Base-by-base conservation (phyloP, 768 basidiomycete genomes). In the Psilocybe sp. region DNA sequence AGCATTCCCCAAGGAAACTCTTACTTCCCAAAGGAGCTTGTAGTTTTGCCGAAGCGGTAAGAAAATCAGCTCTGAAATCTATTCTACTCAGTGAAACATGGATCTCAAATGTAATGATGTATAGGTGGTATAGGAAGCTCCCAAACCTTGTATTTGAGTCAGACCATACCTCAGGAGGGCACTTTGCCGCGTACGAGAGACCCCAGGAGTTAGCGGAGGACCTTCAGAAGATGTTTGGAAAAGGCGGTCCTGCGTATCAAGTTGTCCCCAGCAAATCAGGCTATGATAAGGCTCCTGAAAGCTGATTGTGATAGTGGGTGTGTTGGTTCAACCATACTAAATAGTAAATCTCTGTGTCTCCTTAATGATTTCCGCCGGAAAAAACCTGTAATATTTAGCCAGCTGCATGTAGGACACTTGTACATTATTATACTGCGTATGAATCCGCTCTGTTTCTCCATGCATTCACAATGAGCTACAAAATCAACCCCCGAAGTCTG, bases 161-260 rank as follows among this genome's bases (percentile, higher is more conserved):
- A 4, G 65, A 71, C 8, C 82, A 84, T 44, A 64, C 65, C 1
- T 59, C 58, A 5, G 82, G 83, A 6, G 82, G 83, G 1, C 83
- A 84, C 60, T 84, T 85, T 58, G 77, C 80, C 8, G 72, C 81
- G 0, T 59, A 74, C 51, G 82, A 84, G 54, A 62, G 55, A 38
- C 81, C 83, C 0, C 65, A 73, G 5, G 61, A 63, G 2, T 66
- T 85, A 13, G 81, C 68, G 0, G 67, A 55, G 1, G 82, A 82
- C 55, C 40, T 85, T 43, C 64, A 75, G 31, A 73, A 67, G 56
- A 83, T 84, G 80, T 84, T 82, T 60, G 75, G 74, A 35, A 75
- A 68, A 50, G 74, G 69, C 8, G 77, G 79, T 0, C 71, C 72
- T 32, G 76, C 77, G 3, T 77, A 68, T 51, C 70, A 70, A 3